Percentiles rank a stretch among this genome's conserved stretches.
phyloP scores from a whole-genome alignment of 169 alveolate species.

The Miamiensis avidus region DNA sequence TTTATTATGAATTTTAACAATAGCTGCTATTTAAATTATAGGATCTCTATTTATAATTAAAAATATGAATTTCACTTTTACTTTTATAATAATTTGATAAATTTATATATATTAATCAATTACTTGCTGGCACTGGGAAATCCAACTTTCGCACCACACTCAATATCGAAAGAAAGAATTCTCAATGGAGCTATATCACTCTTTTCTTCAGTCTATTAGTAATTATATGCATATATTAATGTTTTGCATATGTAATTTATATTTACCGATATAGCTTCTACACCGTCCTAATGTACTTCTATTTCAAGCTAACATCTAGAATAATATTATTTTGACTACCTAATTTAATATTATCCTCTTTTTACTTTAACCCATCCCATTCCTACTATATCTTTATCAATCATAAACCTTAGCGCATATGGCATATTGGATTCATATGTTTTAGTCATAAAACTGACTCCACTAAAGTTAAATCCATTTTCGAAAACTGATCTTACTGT shows the following conservation, averaged over 20 bases:
- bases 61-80: constrained; percentile 49
- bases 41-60: constrained; percentile 73
- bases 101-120: constrained; percentile 96
- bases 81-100: too few species aligned
- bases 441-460: constrained; percentile 36
- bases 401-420: constrained; percentile 95
- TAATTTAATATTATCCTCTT: constrained; percentile 50
- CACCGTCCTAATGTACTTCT: constrained; percentile 79
- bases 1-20: constrained; percentile 57
- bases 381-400: constrained; percentile 95
- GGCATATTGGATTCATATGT: constrained; percentile 97
- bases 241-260: neutral
- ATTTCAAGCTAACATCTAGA: constrained; percentile 91
- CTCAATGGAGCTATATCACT: constrained; percentile 95
- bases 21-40: constrained; percentile 61
- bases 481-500: constrained; percentile 64
- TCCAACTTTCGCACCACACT: constrained; percentile 88
- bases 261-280: constrained; percentile 75
- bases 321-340: constrained; percentile 18
- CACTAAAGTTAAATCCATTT: constrained; percentile 48
- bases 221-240: too few species aligned
- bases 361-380: constrained; percentile 95
- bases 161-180: constrained; percentile 95
- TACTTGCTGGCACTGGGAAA: constrained; percentile 95
- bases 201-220: constrained; percentile 81